A percentile compares a stretch with the other conserved stretches of the same genome.
Conservation (phyloP, 148 eudicot species). For the Arctostaphylos glauca region DNA sequence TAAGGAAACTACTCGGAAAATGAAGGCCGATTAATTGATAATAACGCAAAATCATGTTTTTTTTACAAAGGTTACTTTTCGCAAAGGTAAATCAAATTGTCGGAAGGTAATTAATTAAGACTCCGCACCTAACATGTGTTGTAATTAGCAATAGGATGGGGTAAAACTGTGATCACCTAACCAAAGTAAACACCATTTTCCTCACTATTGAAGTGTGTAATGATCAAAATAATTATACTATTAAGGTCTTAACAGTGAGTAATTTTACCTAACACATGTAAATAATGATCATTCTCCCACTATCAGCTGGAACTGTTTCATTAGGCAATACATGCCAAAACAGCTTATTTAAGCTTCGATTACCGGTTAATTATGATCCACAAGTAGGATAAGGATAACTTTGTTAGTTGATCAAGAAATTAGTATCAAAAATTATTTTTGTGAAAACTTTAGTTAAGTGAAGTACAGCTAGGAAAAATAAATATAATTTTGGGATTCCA, state of each 20-base stretch:
- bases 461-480: neutral
- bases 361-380: neutral
- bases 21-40: neutral
- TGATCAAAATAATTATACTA: neutral
- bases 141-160: neutral
- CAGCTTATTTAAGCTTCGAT: neutral
- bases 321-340: conserved; percentile 6
- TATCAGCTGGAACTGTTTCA: conserved; percentile 5
- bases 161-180: neutral
- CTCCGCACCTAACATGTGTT: neutral
- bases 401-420: no score
- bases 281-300: neutral
- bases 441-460: neutral
- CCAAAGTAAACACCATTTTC: neutral
- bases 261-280: neutral
- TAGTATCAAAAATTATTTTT: no score
- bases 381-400: neutral
- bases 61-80: conserved; percentile 2
- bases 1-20: neutral
- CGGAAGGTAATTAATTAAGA: neutral
- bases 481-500: neutral
- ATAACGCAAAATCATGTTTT: neutral
- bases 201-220: neutral
- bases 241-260: neutral
- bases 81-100: conserved; percentile 15